Evolutionary conservation across 495 filamentous ascomycete genomes (phyloP).

Genomic region (Astrothelium macrocarpum): DNA sequence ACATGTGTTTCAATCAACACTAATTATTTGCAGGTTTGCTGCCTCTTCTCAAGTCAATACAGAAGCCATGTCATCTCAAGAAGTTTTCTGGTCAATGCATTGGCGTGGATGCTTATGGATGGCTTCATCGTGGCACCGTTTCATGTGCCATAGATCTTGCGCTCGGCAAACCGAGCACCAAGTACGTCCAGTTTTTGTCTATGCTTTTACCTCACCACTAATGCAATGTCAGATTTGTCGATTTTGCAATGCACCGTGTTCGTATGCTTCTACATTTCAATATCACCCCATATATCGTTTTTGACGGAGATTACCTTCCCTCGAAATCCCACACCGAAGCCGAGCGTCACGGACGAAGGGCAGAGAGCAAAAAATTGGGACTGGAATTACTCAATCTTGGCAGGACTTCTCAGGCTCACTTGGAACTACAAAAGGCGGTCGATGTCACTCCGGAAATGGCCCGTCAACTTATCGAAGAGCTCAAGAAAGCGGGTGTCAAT

Average conservation of each 20-base stretch:
- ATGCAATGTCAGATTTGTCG: constrained; percentile 58
- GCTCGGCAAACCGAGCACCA: constrained; percentile 73
- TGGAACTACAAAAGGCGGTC: constrained; percentile 87
- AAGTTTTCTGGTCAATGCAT: constrained; percentile 82
- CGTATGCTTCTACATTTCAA: constrained; percentile 89
- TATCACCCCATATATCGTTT: constrained; percentile 83
- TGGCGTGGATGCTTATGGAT: constrained; percentile 93
- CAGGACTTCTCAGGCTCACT: constrained; percentile 66
- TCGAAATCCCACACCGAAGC: constrained; percentile 90
- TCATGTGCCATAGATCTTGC: constrained; percentile 88
- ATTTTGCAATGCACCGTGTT: constrained; percentile 83
- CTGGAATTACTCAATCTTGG: constrained; percentile 73
- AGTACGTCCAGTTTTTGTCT: constrained; percentile 44
- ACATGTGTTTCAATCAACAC: neutral
- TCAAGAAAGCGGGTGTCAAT: constrained; percentile 66
- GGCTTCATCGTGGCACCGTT: constrained; percentile 90
- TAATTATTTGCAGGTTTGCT: constrained; percentile 56
- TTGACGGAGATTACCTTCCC: constrained; percentile 91
- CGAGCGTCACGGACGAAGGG: constrained; percentile 56
- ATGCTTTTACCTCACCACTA: constrained; percentile 12
- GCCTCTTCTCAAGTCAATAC: constrained; percentile 89
- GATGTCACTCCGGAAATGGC: constrained; percentile 97
- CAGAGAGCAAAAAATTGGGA: constrained; percentile 63
- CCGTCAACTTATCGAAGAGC: constrained; percentile 77
- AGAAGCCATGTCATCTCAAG: constrained; percentile 75